Base-by-base conservation (phyloP, 140 eudicot species). In the Stevia rebaudiana region DNA sequence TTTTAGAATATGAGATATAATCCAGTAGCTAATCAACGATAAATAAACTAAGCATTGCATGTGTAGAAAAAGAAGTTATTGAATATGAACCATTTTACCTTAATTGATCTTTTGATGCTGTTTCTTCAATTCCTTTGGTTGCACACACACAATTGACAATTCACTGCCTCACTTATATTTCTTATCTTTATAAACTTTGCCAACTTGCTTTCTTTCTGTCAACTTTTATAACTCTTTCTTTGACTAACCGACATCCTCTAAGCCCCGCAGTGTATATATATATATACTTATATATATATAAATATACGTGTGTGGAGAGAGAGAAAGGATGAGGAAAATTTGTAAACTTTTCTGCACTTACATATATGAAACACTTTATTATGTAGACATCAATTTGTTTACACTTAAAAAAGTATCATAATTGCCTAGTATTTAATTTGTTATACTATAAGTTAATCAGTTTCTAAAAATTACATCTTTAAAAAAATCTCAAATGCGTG, bases 221-320 rank as follows among this genome's bases (percentile, higher is more conserved):
- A 47, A 60, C 58, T 48, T 70, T 60, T 70, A 15, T 40, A 23
- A 60, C 3, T 30, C 2, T 47, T 70, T 47, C 67, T 70, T 46
- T 70, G 68, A 47, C 53, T 70, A 61, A 61, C 69, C 74, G 39
- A 36, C 70, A 71, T 50, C 55, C 63, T 50, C 31, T 21, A 36
- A 36, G 31, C 42, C 13, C 23, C 12, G 1, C 8, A 9, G 10
- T 46, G 11, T 36, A 11, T 31, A 18, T 59, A 36, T 65, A 65
- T 47, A 48, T 17, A 35, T 48, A 65, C 22, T 0, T 33, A 49
- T 36, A 65, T 22, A 33, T 22, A 49, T 35, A 66, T n/a, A 50
- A 1, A 55, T 13, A 24, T 7, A 19, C 2, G 18, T 7, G 3
- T 28, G 4, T 2, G 4, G 33, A 28, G 4, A 28, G 33, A 28